Percentiles rank a stretch among this genome's conserved stretches.
These are phyloP conservation scores for Cyclanthera cordifolia DNA, from an alignment of 306 rosid genomes.

Conservation along the genomic window DNA sequence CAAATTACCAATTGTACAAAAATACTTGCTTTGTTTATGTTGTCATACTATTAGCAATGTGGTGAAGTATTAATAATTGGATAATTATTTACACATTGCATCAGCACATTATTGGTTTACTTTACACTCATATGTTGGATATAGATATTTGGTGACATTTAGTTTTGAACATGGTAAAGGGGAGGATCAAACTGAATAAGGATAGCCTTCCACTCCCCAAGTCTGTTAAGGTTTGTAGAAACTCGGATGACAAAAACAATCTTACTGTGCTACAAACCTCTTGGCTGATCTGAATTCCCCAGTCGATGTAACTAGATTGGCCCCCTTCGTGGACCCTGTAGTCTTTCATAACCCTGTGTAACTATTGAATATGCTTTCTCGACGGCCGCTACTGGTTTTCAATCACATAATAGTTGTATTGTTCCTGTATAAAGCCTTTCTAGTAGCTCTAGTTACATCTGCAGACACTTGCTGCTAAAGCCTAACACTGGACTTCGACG, in stretches of 20 bases:
- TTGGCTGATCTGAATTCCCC: background rate
- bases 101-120: background rate
- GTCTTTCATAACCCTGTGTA: too few relatives aligned
- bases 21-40: background rate
- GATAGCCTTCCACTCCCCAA: background rate
- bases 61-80: background rate
- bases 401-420: too few relatives aligned
- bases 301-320: too few relatives aligned
- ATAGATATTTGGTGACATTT: background rate
- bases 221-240: background rate
- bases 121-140: background rate
- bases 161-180: background rate
- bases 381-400: too few relatives aligned
- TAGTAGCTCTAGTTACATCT: too few relatives aligned
- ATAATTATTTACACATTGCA: background rate
- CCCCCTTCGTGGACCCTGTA: too few relatives aligned
- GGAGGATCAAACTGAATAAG: background rate
- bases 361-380: too few relatives aligned
- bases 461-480: too few relatives aligned
- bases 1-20: background rate
- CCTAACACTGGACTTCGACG: too few relatives aligned
- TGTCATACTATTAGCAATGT: background rate
- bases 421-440: too few relatives aligned
- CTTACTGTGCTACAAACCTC: background rate
- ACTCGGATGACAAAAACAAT: background rate